These are phyloP conservation scores for Phialophora expanda DNA, from an alignment of 2,329 filamentous ascomycete genomes.

Conservation along the genomic window DNA sequence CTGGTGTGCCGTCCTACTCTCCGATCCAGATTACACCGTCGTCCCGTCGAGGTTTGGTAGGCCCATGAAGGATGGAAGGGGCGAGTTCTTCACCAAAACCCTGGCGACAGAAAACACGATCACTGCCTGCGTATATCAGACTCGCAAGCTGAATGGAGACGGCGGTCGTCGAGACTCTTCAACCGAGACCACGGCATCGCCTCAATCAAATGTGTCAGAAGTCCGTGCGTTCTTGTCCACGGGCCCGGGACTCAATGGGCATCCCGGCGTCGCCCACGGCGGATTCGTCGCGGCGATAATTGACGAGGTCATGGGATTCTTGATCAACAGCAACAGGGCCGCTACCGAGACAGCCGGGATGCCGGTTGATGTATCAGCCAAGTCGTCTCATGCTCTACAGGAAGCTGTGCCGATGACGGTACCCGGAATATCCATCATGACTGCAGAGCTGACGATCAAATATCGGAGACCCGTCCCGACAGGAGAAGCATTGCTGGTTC, in stretches of 20 bases:
- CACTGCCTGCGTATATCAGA: conserved; percentile 12
- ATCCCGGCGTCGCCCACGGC: conserved; percentile 13
- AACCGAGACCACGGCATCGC: too few species aligned
- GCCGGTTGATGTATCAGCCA: neutral
- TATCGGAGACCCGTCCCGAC: conserved; percentile 14
- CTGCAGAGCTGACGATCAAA: conserved; percentile 11
- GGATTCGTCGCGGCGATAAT: conserved; percentile 20
- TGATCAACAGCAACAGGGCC: conserved; percentile 11
- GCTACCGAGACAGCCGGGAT: neutral
- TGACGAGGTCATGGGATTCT: conserved; percentile 15
- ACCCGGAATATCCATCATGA: conserved; percentile 5
- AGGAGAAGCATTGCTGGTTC: conserved; percentile 11
- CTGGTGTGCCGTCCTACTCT: neutral
- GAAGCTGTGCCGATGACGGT: conserved; percentile 11
- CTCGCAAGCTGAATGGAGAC: neutral
- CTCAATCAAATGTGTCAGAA: neutral
- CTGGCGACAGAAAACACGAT: conserved; percentile 11
- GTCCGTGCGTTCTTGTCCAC: conserved; percentile 11
- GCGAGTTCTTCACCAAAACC: conserved; percentile 14
- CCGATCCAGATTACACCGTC: conserved; percentile 3
- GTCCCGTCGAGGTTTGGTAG: conserved; percentile 10
- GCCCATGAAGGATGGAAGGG: conserved; percentile 7
- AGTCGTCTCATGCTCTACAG: neutral
- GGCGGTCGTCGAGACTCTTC: neutral
- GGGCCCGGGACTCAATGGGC: conserved; percentile 9